Evolutionary conservation across 805 yeast genomes (phyloP), one percentile per base, ranked within the genome.

Genomic region (Barnettozyma sp.): DNA sequence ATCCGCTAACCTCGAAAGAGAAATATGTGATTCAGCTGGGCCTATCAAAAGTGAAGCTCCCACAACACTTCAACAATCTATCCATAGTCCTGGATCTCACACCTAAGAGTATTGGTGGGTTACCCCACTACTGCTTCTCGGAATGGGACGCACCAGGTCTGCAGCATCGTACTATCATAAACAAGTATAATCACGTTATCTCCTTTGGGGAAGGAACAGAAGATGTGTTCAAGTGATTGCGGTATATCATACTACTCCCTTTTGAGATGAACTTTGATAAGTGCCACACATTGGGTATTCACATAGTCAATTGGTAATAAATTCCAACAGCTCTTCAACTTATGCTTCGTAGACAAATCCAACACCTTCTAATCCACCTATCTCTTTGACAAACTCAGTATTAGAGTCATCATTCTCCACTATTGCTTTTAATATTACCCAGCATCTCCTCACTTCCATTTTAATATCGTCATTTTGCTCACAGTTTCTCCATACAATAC

Each of bases 401-500:
- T 39, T 33, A 12, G 40, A 43, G n/a, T 28, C 37, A n/a, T 20
- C 6, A n/a, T 38, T 30, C 3, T 39, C 44, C 3, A 31, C 35
- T 15, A 32, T 29, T 19, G 24, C 30, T 5, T 33, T 26, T 23
- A 49, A 23, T 14, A 49, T 14, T 18, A 16, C 17, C 20, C 33
- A 8, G 3, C 33, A 30, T 2, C 19, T 22, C 5, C 4, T 24
- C 2, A 42, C 30, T 14, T 42, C 39, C 9, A 30, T 18, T 15
- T 30, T 36, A 24, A 33, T 26, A 3, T 31, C 34, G 12, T 39
- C 26, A 17, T 38, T 32, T 6, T 40, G 26, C 12, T 37, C 39
- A 17, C 29, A 22, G 11, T 41, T 42, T 13, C 30, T 35, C 30
- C 34, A 45, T 7, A 39, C 21, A 32, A 53, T 35, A 2, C 41